These are phyloP conservation scores for Candida patagonica DNA, from an alignment of 805 yeast genomes.

Conservation along the genomic window DNA sequence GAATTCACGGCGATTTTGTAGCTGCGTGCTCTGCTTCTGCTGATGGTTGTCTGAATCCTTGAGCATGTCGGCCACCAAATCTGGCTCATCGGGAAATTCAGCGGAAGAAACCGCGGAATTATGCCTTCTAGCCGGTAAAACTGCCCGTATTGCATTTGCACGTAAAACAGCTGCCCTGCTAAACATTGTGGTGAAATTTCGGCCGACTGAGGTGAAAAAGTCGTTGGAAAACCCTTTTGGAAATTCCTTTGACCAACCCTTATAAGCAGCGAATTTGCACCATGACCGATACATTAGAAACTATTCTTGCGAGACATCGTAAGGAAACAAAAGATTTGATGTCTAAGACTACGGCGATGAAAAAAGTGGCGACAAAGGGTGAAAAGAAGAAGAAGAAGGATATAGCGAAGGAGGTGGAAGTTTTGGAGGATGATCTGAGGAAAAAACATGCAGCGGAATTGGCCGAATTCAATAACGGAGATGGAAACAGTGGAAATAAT, in stretches of 20 bases:
- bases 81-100: neutral
- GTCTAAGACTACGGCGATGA: constrained; percentile 62
- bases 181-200: too few species aligned
- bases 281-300: constrained; percentile 32
- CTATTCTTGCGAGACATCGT: constrained; percentile 50
- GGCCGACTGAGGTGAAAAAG: too few species aligned
- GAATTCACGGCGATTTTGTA: neutral
- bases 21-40: neutral
- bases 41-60: neutral
- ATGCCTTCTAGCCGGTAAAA: too few species aligned
- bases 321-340: constrained; percentile 60
- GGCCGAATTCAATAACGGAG: constrained; percentile 12
- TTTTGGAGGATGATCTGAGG: constrained; percentile 48
- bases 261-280: neutral
- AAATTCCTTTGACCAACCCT: neutral
- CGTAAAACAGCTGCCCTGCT: neutral
- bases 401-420: constrained; percentile 49
- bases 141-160: neutral
- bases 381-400: constrained; percentile 47
- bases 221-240: too few species aligned
- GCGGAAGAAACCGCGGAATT: too few species aligned
- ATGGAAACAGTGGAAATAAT: neutral
- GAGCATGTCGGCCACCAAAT: neutral
- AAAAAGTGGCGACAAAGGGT: constrained; percentile 75
- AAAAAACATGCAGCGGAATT: constrained; percentile 48